These are phyloP conservation scores for Salvia sclarea DNA, from an alignment of 305 asterid genomes.

Conservation along the genomic window DNA sequence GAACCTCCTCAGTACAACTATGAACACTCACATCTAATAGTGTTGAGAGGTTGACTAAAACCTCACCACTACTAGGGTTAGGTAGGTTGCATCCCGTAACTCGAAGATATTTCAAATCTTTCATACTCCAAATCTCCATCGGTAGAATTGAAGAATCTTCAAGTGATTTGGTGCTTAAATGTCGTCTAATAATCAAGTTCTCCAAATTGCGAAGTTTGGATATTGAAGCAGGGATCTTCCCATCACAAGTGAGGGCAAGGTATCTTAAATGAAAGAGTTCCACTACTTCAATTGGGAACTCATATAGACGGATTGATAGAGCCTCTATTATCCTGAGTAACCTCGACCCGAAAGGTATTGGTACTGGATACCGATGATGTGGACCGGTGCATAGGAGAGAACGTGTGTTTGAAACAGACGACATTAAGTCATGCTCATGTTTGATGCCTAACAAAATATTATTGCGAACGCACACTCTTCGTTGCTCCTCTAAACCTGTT, in stretches of 20 bases:
- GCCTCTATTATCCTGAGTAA: slow-evolving; percentile 17
- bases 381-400: slow-evolving; percentile 16
- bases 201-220: slow-evolving; percentile 5
- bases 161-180: background rate
- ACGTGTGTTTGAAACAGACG: background rate
- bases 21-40: background rate
- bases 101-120: slow-evolving; percentile 10
- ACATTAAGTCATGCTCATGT: background rate
- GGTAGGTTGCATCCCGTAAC: background rate
- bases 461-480: slow-evolving; percentile 16
- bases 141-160: background rate
- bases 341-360: slow-evolving; percentile 1
- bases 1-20: background rate
- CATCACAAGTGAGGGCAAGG: slow-evolving; percentile 1
- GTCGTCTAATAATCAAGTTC: background rate
- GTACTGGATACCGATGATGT: slow-evolving; percentile 13
- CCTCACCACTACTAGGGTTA: background rate
- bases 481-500: background rate
- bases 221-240: slow-evolving; percentile 1
- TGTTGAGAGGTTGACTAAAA: slow-evolving; percentile 9
- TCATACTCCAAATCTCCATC: slow-evolving; percentile 10
- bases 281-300: background rate
- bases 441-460: slow-evolving; percentile 9
- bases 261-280: background rate
- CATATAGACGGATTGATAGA: slow-evolving; percentile 4